phyloP scores from a whole-genome alignment of 2,329 filamentous ascomycete species.

The Xylaria sp. region DNA sequence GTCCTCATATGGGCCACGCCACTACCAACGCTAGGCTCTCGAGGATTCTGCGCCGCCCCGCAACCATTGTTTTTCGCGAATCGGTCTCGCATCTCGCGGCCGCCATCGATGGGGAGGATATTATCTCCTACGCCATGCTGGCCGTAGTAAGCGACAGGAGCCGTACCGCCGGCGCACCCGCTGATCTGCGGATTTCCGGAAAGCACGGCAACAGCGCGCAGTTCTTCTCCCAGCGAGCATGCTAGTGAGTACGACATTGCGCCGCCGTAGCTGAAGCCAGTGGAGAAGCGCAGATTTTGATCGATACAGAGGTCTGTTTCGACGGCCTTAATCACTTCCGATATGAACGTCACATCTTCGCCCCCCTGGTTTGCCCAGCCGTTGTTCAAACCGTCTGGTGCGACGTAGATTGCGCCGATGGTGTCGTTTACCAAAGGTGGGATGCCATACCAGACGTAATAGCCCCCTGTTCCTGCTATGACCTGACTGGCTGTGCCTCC shows the following conservation, averaged over 20 bases:
- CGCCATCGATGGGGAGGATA: conserved; percentile 50
- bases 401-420: conserved; percentile 50
- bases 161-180: conserved; percentile 49
- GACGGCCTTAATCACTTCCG: conserved; percentile 49
- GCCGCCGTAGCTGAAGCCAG: conserved; percentile 54
- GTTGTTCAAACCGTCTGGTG: conserved; percentile 50
- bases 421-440: conserved; percentile 44
- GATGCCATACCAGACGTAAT: conserved; percentile 50
- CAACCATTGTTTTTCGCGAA: conserved; percentile 55
- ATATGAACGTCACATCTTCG: conserved; percentile 52
- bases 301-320: conserved; percentile 53
- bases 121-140: conserved; percentile 50
- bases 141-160: conserved; percentile 53
- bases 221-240: conserved; percentile 47
- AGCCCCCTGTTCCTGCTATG: conserved; percentile 46
- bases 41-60: conserved; percentile 30
- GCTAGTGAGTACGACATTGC: conserved; percentile 54
- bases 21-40: conserved; percentile 42
- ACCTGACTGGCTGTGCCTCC: conserved; percentile 51
- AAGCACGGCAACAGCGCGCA: conserved; percentile 52
- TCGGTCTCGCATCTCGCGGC: conserved; percentile 51
- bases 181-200: conserved; percentile 46
- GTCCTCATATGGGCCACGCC: conserved; percentile 37
- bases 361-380: conserved; percentile 53
- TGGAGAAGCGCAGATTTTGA: conserved; percentile 50